Base-by-base conservation (phyloP, 2,329 filamentous ascomycete species). In the Cercospora janseana region DNA sequence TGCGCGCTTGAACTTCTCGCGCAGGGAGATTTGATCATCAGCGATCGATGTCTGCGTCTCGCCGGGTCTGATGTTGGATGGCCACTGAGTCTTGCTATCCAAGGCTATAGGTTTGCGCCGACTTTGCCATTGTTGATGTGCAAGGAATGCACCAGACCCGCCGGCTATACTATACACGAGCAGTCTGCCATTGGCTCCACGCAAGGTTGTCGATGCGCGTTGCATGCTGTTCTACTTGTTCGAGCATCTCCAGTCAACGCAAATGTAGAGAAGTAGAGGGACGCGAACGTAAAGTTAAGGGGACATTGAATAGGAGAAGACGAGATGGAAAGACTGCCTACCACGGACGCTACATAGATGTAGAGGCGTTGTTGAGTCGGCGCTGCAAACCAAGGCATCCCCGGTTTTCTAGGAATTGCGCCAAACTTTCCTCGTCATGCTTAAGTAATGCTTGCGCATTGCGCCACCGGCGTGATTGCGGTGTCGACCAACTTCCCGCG, bases 41-140 rank as follows among this genome's bases (percentile, higher is more conserved):
- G 34, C 15, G 34, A 38, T 23, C 34, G 34, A 38, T 29, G 27
- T 29, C 27, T 29, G 9, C 8, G 18, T 38, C 16, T 38, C 18
- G 18, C 13, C 10, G 18, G 18, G 7, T 38, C 18, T 24, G 32
- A 31, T 16, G 8, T n/a, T 8, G 16, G 16, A 16, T 28, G 21
- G 13, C 35, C 42, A 47, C 20, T 27, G 23, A 4, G 40, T 31
- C 31, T 24, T 43, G 18, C 54, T 57, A 37, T 59, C 55, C n/a
- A 57, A 38, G n/a, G 57, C 34, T 13, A 55, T 26, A 10, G 52
- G 57, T 35, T 42, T 52, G 24, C 13, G 42, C 24, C 37, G 27
- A 16, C 43, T 40, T 10, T 47, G 31, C 52, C 55, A 59, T 6
- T 55, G n/a, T 8, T 46, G 52, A 38, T 57, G 55, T 12, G 52